Conservation (phyloP, 306 rosid genomes). For the Casuarina equisetifolia region DNA sequence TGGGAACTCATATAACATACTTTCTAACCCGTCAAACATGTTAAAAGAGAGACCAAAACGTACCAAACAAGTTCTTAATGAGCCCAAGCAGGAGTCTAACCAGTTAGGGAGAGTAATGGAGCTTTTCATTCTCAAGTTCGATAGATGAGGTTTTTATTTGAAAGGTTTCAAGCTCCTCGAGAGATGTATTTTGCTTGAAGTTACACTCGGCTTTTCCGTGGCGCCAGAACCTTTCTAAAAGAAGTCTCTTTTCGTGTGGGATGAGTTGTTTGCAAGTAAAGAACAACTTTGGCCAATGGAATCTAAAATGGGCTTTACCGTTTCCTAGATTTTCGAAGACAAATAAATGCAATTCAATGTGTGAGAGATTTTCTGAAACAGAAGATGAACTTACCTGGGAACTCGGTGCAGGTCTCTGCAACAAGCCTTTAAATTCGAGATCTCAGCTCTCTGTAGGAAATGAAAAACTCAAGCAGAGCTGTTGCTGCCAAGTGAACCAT, state of each 20-base stretch:
- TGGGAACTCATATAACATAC: too few relatives aligned
- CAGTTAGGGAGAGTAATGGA: not conserved
- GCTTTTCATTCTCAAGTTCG: not conserved
- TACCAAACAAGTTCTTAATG: not conserved
- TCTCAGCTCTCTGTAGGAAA: not conserved
- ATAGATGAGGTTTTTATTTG: not conserved
- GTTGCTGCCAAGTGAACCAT: not conserved
- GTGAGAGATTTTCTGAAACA: too few relatives aligned
- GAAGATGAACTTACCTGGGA: not conserved
- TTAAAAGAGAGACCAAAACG: not conserved
- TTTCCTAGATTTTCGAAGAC: too few relatives aligned
- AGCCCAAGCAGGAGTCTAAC: not conserved
- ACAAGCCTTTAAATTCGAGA: not conserved
- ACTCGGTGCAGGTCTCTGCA: too few relatives aligned
- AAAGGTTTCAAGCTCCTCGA: not conserved
- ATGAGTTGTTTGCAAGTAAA: slow-evolving; percentile 14
- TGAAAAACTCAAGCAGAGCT: not conserved
- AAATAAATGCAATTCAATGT: too few relatives aligned
- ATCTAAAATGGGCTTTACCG: not conserved
- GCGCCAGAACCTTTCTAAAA: not conserved
- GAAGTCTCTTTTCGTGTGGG: not conserved
- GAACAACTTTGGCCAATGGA: not conserved
- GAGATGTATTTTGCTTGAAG: not conserved
- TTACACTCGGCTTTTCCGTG: not conserved
- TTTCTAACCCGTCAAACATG: too few relatives aligned